Percentiles rank a stretch among this genome's conserved stretches.
Evolutionary conservation across 108 stramenopile species (phyloP).

Genomic region (Chaetoceros muelleri): DNA sequence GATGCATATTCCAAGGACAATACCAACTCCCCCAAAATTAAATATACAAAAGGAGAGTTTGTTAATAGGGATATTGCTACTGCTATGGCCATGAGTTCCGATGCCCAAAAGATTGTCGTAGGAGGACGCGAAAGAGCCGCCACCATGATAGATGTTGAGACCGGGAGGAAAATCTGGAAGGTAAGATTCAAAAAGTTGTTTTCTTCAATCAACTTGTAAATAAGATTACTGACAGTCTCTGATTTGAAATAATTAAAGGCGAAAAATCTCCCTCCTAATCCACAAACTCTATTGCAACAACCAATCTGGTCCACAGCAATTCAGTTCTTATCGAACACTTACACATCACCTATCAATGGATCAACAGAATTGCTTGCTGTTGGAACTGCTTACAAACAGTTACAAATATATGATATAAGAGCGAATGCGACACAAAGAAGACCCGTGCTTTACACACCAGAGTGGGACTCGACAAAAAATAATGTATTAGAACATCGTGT

Average conservation of each 20-base stretch:
- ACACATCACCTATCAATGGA: conserved; percentile 4
- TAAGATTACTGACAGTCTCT: background rate
- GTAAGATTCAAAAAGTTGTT: conserved; percentile 5
- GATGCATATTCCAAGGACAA: conserved; percentile 15
- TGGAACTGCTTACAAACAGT: conserved; percentile 73
- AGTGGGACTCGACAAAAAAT: conserved; percentile 7
- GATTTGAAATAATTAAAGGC: conserved; percentile 17
- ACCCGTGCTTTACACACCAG: conserved; percentile 46
- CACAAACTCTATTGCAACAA: conserved; percentile 71
- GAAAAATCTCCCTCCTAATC: conserved; percentile 78
- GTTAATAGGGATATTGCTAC: conserved; percentile 45
- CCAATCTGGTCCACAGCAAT: conserved; percentile 70
- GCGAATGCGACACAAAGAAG: conserved; percentile 39
- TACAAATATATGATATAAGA: conserved; percentile 74
- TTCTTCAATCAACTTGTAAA: too few relatives aligned
- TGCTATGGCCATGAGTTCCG: conserved; percentile 33
- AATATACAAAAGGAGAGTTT: conserved; percentile 46
- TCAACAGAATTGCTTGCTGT: conserved; percentile 36
- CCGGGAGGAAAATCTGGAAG: conserved; percentile 51
- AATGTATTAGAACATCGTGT: conserved; percentile 48
- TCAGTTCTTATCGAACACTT: conserved; percentile 26
- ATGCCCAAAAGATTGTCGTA: conserved; percentile 30
- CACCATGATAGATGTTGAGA: conserved; percentile 46
- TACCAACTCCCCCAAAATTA: conserved; percentile 15
- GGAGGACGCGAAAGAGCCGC: conserved; percentile 73